Evolutionary conservation across 2,329 filamentous ascomycete genomes (phyloP), one percentile per base, ranked within the genome.

Genomic region (Penicillium sp.): DNA sequence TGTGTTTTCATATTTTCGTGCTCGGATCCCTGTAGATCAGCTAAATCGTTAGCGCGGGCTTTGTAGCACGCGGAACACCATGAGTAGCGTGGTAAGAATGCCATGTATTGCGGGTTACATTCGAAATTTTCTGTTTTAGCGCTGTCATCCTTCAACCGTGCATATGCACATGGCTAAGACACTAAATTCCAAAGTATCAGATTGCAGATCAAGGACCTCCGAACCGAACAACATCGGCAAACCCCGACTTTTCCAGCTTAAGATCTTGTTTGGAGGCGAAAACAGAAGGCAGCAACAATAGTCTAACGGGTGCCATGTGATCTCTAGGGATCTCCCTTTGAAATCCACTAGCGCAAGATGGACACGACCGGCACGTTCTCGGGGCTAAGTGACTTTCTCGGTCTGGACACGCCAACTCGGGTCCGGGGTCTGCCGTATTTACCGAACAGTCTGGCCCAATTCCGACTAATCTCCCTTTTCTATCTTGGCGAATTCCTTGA

Each of bases 391-490:
- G 26, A 44, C 13, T 46, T 52, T 48, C 18, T 42, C 49, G 53
- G 44, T 55, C 48, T 57, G 40, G 53, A 50, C 56, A 51, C 29
- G n/a, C 59, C 50, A 47, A 54, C 49, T 48, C 53, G 53, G 59
- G 52, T 55, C 59, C 59, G 57, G 59, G 59, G 34, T 51, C 18
- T 58, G 53, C 61, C 59, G 59, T 57, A 37, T 43, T 39, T 57
- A 57, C 59, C 59, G 61, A 62, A 37, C 40, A 58, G 57, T 61
- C 61, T 62, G 53, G 61, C 44, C 59, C 56, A 50, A 32, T n/a
- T 52, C 13, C 48, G n/a, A 20, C 26, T 38, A 20, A 34, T 45
- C 53, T 35, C 10, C 50, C 26, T 22, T 22, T 37, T 46, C 26
- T 37, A 55, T 58, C 45, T 38, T 38, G 32, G 40, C 43, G 26